Evolutionary conservation across 148 eudicot genomes (phyloP).

Genomic region (Chenopodium album): DNA sequence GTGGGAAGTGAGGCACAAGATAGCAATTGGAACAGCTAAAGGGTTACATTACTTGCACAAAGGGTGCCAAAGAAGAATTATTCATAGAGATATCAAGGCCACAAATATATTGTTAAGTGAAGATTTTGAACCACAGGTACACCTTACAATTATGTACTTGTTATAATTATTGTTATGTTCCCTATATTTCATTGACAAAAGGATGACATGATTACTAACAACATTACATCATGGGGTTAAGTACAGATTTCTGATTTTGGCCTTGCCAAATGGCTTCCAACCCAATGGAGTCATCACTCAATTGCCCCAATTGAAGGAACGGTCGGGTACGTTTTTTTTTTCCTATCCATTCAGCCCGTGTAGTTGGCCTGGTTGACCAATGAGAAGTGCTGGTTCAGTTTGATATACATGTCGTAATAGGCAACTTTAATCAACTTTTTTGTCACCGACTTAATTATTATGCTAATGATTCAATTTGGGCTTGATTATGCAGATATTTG

Average conservation of each 20-base stretch:
- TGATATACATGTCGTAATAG: no score
- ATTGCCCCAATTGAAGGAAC: slow-evolving; percentile 96
- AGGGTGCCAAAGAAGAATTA: slow-evolving; percentile 88
- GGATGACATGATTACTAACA: neutral
- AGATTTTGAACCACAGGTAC: slow-evolving; percentile 85
- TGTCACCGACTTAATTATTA: neutral
- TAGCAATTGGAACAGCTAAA: slow-evolving; percentile 78
- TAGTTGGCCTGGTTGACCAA: neutral
- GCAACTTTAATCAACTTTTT: no score
- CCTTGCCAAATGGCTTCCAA: slow-evolving; percentile 97
- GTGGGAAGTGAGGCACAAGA: slow-evolving; percentile 81
- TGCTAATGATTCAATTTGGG: neutral
- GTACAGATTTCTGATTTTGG: slow-evolving; percentile 92
- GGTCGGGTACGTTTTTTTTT: slow-evolving; percentile 59
- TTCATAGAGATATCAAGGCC: slow-evolving; percentile 88
- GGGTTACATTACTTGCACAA: slow-evolving; percentile 94
- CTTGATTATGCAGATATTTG: slow-evolving; percentile 51
- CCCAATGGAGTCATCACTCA: slow-evolving; percentile 95
- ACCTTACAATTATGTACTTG: neutral
- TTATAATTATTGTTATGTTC: neutral
- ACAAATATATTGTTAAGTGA: slow-evolving; percentile 64
- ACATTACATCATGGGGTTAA: neutral
- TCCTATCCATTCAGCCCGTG: neutral
- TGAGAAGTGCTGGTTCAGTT: no score
- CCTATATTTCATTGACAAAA: neutral